Evolutionary conservation across 768 basidiomycete species (phyloP), one percentile per base, ranked within the genome.

Genomic region (Russula sp.): DNA sequence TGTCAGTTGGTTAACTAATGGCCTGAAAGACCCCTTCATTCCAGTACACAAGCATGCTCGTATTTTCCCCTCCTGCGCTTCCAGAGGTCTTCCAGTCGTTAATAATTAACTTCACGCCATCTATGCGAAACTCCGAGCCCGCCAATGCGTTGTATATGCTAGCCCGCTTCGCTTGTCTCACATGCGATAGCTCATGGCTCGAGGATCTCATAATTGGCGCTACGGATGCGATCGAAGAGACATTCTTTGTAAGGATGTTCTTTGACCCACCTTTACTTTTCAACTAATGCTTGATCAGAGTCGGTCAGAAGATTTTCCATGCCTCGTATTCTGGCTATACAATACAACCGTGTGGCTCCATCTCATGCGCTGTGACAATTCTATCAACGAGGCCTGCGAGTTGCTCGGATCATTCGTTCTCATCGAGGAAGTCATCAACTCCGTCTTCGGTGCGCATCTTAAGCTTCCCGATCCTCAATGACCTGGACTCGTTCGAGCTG

Each of bases 241-340:
- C 84, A 10, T 88, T 97, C 63, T 95, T 95, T 70, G 97, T 96
- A 71, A 76, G 94, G 78, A 25, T 57, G 35, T 50, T 60, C 48
- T 52, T 20, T 7, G 18, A 20, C 35, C 5, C n/a, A 43, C 18
- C 51, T 11, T 57, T 22, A 45, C 42, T 63, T 38, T 54, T 52
- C 55, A 43, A 32, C 54, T 56, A 25, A 60, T 57, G 67, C 22
- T 57, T 59, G 59, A 20, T n/a, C 69, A 98, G 95, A 85, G 76
- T 68, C 85, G 83, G 64, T 81, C 89, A 22, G 93, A 97, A 67
- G 91, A 98, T 70, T 74, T 97, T 35, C 85, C 90, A 5, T 86
- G 84, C 69, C 79, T 96, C 29, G 81, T 94, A 38, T 98, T 98
- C 73, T 99, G 97, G 95, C 75, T 96, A 49, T 91, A 93, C 74